Base-by-base conservation (phyloP, 768 basidiomycete genomes). In the Xerocomellus amylosporus region DNA sequence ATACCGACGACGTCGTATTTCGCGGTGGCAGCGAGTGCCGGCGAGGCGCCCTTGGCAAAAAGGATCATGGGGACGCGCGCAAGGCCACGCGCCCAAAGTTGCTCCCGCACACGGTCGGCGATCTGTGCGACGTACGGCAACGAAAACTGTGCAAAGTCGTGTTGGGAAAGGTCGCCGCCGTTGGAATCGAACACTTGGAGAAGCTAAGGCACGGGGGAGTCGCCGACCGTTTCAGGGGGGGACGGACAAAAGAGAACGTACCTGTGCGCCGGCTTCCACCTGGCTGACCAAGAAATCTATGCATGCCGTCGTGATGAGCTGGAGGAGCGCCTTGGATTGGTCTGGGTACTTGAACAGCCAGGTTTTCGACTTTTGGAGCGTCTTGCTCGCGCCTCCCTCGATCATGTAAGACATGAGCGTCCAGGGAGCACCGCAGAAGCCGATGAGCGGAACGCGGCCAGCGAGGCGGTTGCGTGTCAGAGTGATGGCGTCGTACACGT, bases 341-440 rank as follows among this genome's bases (percentile, higher is more conserved):
- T 87, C 81, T 1, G 95, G 94, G 66, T 93, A 83, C 65, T 86
- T 88, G 78, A 92, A 98, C 7, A 98, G 69, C 96, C 97, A 99
- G 0, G 88, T 85, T 75, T 99, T 99, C 34, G 85, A 83, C 71
- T 95, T 94, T 58, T 90, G 87, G 62, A 91, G 83, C 14, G 90
- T 90, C 73, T 93, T 94, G 71, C 84, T 90, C 9, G 89, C 89
- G 6, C 95, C 96, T 8, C 97, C 97, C 71, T 98, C 97, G 64
- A 97, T 82, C 97, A 99, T 99, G 71, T 98, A 99, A 20, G 87
- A 84, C 75, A 99, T 94, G 49, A 98, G 81, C 4, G 97, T 99
- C 97, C 97, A 98, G 2, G 97, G 97, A 0, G 93, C 94, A 38
- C 96, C 97, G 66, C 86, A 92, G 74, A 99, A 99, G 12, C 97